Base-by-base conservation (phyloP, 805 yeast genomes). In the Metschnikowia peoriensis region DNA sequence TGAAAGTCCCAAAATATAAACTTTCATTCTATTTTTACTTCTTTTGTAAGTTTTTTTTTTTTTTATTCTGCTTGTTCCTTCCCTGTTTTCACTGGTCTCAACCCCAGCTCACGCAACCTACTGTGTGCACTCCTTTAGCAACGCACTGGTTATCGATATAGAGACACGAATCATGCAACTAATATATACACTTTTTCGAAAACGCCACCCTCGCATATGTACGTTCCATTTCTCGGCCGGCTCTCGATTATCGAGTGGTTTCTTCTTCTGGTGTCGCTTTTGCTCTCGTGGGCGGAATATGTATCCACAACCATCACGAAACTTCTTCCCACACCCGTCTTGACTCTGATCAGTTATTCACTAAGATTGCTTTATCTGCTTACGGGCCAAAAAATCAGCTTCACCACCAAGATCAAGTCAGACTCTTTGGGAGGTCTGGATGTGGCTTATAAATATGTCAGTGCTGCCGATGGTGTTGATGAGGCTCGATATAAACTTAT, bases 281-380 rank as follows among this genome's bases (percentile, higher is more conserved):
- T 75, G 7, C 63, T 79, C 28, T 77, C 82, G 1, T 81, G 83
- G 74, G 42, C 75, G 2, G 88, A 83, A 58, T 76, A 74, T 45
- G 57, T 78, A 10, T 60, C 78, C 14, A 69, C 83, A 2, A 48
- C 74, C 41, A 69, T 81, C 46, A 75, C 85, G 2, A 63, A 66
- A 43, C 47, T 76, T 4, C 68, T 83, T 2, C 88, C 88, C 2
- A 59, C 59, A 3, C 60, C 70, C 1, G 62, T 80, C 14, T 72
- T 81, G 17, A 57, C 63, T 2, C 49, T 67, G 9, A 71, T 68
- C 52, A 74, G 80, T 1, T 60, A 48, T 53, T 64, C 67, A 8
- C 60, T 68, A 15, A 54, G 60, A 44, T 46, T 63, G 29, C 44
- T 71, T 9, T 74, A 70, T 55, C 54, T 56, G 35, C 59, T 65